A percentile compares a stretch with the other conserved stretches of the same genome.
Conservation (phyloP, 306 rosid genomes). For the Begonia peltatifolia region DNA sequence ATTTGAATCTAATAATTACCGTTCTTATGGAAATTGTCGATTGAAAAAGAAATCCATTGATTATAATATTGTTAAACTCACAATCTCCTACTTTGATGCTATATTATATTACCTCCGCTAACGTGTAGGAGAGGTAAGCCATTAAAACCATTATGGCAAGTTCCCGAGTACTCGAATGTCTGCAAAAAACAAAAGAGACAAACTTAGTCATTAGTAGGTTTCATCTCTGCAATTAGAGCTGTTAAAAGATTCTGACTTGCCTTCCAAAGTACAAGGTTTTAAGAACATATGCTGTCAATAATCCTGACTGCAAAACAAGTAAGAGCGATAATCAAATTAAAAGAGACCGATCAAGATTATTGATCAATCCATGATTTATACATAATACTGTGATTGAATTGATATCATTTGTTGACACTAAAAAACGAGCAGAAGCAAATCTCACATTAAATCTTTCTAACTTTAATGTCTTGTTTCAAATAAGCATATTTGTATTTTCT, state of each 20-base stretch:
- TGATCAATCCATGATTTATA: too few relatives aligned
- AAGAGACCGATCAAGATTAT: not conserved
- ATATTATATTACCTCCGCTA: constrained; percentile 62
- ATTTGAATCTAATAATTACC: too few relatives aligned
- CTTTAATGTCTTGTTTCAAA: too few relatives aligned
- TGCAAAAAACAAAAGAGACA: constrained; percentile 19
- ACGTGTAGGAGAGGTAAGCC: constrained; percentile 90
- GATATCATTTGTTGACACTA: too few relatives aligned
- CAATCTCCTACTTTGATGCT: not conserved
- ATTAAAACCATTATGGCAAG: constrained; percentile 62
- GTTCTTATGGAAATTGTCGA: too few relatives aligned
- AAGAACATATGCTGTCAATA: constrained; percentile 55
- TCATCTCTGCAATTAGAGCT: not conserved
- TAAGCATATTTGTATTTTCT: not conserved
- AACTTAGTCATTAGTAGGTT: constrained; percentile 4
- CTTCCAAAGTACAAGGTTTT: constrained; percentile 60
- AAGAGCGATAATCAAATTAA: not conserved
- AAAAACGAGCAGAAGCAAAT: too few relatives aligned
- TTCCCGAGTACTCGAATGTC: constrained; percentile 84
- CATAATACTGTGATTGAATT: too few relatives aligned
- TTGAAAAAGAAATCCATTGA: too few relatives aligned
- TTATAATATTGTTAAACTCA: too few relatives aligned
- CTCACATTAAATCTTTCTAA: too few relatives aligned
- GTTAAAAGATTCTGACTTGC: constrained; percentile 15
- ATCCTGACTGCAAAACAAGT: constrained; percentile 46